phyloP scores from a whole-genome alignment of 192 early-diverging fungal genomes.

The Entophlyctis luteolus region DNA sequence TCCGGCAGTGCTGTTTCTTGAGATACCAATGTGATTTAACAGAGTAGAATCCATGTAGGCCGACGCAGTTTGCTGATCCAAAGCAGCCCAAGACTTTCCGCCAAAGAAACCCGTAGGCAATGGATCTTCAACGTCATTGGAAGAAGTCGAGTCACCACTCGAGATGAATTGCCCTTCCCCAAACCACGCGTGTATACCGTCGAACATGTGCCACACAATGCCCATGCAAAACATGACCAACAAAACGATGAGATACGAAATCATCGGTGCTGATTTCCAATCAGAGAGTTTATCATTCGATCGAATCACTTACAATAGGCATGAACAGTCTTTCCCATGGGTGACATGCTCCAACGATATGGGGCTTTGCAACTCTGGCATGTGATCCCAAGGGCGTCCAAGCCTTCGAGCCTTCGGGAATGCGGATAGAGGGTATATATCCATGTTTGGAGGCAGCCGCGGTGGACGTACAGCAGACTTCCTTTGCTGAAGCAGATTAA shows the following conservation, averaged over 20 bases:
- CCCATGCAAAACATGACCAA: neutral
- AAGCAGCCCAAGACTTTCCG: neutral
- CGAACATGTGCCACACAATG: neutral
- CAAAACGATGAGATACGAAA: neutral
- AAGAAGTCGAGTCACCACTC: neutral
- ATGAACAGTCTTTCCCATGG: neutral
- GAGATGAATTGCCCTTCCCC: neutral
- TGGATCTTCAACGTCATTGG: neutral
- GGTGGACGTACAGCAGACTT: neutral
- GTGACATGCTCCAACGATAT: neutral
- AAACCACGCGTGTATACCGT: neutral
- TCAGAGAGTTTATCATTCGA: neutral
- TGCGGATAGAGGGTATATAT: neutral
- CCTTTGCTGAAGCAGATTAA: neutral
- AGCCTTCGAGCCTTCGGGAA: neutral
- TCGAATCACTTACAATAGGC: neutral
- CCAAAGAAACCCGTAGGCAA: neutral
- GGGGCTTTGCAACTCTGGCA: neutral
- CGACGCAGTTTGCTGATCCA: neutral
- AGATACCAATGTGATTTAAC: neutral
- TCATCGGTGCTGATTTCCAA: neutral
- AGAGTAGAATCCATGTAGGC: neutral
- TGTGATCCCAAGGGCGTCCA: neutral
- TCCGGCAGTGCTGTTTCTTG: neutral
- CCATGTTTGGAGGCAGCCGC: neutral